Evolutionary conservation across 805 yeast species (phyloP), one percentile per base, ranked within the genome.

Genomic region (Sugiyamaella floridensis): DNA sequence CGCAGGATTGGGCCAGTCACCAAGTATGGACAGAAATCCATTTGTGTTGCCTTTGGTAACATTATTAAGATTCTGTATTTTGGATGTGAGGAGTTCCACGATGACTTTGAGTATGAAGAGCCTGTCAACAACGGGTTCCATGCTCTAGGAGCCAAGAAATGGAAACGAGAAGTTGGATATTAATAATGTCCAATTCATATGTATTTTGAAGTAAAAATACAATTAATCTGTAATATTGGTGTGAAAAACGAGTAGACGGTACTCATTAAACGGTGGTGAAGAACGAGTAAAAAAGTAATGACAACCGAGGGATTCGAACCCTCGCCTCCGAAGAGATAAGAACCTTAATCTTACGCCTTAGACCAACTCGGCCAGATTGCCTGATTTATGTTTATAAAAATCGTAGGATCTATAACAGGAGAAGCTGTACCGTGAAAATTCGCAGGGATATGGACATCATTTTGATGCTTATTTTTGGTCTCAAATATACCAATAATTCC

Each of bases 301-400:
- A 81, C 80, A 80, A 79, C 82, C 81, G 84, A 78, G 86, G 82
- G 86, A 80, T 81, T 81, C 85, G 86, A 81, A 81, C 86, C 82
- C 86, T 77, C 85, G 86, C 86, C 85, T 79, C 85, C 85, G 85
- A 73, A 81, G 85, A 81, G 85, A 81, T 79, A 81, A 78, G 83
- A 83, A 79, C 86, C 83, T 81, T 78, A 78, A 77, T 79, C 82
- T 76, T 78, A 43, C 46, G 46, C 46, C 46, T 43, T 43, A 81
- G 79, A 82, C 82, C 81, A 74, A 32, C 82, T 78, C 82, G 82
- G 82, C 83, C 83, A 78, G 78, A 73, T 76, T 77, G 76, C 81
- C 82, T 34, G 37, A 11, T 32, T 11, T 14, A 32, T 22, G 26
- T 22, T 10, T 9, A 3, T 8, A 20, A 32, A 11, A 11, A 11